Base-by-base conservation (phyloP, 148 eudicot genomes). In the Vaccinium corymbosum region DNA sequence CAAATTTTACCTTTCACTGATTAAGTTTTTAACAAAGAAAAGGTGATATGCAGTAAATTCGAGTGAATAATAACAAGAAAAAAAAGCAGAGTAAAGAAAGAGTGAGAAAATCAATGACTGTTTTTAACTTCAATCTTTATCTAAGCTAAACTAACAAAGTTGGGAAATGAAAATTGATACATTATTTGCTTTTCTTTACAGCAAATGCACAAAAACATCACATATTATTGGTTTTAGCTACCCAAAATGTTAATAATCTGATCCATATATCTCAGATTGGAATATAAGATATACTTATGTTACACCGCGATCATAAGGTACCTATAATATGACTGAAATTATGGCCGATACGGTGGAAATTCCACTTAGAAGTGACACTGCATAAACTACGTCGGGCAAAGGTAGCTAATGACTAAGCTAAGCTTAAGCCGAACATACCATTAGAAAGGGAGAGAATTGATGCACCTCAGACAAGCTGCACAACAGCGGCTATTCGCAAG, bases 401-500 rank as follows among this genome's bases (percentile, higher is more conserved):
- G 73, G 73, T 16, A 29, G 38, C 73, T 68, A 68, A 27, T 68
- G 73, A 68, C 29, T 68, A 27, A 66, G 35, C 25, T 66, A 68
- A 13, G 16, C 15, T 52, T 52, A 13, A 52, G 55, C 14, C 15
- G 15, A 51, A 52, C 11, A 52, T 52, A 13, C 55, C 55, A 57
- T 16, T 16, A 15, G 62, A 19, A 15, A 15, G 62, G 17, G 49
- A 76, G 17, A 62, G 9, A n/a, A 46, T 48, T 48, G 48, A 81
- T 78, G 16, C 59, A 83, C 84, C 86, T 64, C 76, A 97, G 75
- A 97, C 93, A 79, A 97, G 99, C 90, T 97, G 99, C 80, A 97
- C 96, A 59, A 97, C 94, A 46, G 98, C 99, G 82, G 96, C 93
- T 55, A 97, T 86, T 82, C 99, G 90, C 80, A 97, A 88, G 87